Percentiles rank a stretch among this genome's conserved stretches.
Evolutionary conservation across 208 protist genomes (phyloP).

Genomic region (Leishmania amazonensis): DNA sequence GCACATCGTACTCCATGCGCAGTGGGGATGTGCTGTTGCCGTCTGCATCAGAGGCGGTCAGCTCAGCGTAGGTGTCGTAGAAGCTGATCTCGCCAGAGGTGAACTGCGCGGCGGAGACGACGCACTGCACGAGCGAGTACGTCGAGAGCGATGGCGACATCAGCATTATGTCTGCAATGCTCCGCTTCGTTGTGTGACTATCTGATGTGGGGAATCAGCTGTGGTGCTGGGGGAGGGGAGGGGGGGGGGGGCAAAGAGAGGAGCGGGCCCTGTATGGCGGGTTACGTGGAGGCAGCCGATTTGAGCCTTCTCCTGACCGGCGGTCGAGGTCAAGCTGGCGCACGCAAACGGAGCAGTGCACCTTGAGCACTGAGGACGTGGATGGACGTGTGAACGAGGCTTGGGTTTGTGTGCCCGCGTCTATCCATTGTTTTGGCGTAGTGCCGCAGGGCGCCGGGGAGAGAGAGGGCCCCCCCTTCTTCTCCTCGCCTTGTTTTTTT

Average conservation of each 20-base stretch:
- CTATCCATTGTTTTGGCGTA: not conserved
- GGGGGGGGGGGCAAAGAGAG: not conserved
- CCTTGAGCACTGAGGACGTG: not conserved
- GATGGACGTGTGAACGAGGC: not conserved
- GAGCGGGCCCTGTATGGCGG: not conserved
- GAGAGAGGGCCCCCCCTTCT: not conserved
- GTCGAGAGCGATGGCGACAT: constrained; percentile 65
- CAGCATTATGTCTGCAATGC: constrained; percentile 6
- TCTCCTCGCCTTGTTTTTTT: not conserved
- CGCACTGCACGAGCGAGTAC: constrained; percentile 63
- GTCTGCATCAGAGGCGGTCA: constrained; percentile 47
- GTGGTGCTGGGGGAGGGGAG: too few species aligned
- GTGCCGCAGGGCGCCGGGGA: not conserved
- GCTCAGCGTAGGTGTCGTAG: constrained; percentile 61
- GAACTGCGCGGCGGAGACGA: constrained; percentile 69
- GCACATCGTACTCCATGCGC: constrained; percentile 52
- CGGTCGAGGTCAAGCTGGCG: not conserved
- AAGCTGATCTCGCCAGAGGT: constrained; percentile 67
- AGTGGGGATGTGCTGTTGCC: constrained; percentile 63
- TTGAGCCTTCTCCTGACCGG: not conserved
- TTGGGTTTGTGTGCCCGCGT: not conserved
- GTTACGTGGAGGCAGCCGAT: not conserved
- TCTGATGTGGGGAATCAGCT: not conserved
- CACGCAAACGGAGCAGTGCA: not conserved
- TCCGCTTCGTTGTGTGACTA: not conserved